Percentiles rank a stretch among this genome's conserved stretches.
phyloP scores from a whole-genome alignment of 2,329 filamentous ascomycete species.

The Torrubiellomyces zombiae region DNA sequence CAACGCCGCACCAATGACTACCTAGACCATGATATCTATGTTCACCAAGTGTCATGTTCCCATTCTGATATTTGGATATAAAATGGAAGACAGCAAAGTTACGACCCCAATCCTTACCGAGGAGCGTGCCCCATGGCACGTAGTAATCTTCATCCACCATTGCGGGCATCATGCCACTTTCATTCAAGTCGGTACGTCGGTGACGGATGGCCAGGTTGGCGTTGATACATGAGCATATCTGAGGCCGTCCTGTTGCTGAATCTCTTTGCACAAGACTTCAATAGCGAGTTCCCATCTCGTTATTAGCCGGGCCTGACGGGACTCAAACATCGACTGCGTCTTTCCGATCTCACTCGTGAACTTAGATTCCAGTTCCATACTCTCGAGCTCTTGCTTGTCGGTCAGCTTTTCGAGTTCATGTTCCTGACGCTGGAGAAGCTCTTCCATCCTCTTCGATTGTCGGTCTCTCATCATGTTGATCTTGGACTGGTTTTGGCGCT shows the following conservation, averaged over 20 bases:
- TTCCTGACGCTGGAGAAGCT: conserved; percentile 37
- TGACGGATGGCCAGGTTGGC: conserved; percentile 17
- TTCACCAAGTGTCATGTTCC: too few species aligned
- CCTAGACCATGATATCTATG: too few species aligned
- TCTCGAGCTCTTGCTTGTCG: conserved; percentile 28
- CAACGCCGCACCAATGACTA: too few species aligned
- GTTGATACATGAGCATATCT: conserved; percentile 21
- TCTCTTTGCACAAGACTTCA: conserved; percentile 34
- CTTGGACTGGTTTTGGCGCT: conserved; percentile 39
- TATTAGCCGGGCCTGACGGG: conserved; percentile 26
- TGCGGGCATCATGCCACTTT: too few species aligned
- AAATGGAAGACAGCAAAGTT: too few species aligned
- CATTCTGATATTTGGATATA: too few species aligned
- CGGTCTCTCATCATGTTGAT: conserved; percentile 51
- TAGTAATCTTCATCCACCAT: too few species aligned
- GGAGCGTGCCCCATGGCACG: too few species aligned
- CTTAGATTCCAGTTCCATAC: conserved; percentile 28
- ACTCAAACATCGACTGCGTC: conserved; percentile 25
- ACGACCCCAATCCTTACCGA: too few species aligned
- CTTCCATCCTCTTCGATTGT: conserved; percentile 44
- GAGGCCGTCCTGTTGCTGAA: conserved; percentile 27
- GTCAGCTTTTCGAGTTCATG: conserved; percentile 29
- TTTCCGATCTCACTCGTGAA: conserved; percentile 33
- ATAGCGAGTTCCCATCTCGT: conserved; percentile 35
- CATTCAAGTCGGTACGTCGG: neutral